Evolutionary conservation across 129 eudicot species (phyloP).

Genomic region (Sambucus nigra): DNA sequence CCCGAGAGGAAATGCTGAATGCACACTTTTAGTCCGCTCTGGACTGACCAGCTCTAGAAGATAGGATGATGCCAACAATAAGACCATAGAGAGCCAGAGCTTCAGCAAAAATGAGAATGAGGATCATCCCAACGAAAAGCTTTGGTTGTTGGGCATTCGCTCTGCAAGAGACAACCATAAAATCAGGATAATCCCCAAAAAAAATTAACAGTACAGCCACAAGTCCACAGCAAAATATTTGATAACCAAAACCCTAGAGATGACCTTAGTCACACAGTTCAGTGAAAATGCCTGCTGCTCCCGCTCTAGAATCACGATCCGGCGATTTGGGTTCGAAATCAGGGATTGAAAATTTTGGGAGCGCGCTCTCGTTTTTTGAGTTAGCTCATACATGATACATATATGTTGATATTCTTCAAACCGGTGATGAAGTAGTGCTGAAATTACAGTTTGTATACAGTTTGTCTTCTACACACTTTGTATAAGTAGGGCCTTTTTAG

Average conservation of each 20-base stretch:
- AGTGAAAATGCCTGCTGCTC: no score
- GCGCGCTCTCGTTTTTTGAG: no score
- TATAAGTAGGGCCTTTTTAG: no score
- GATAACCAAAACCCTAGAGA: background rate
- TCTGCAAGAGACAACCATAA: conserved; percentile 2
- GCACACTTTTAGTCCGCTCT: conserved; percentile 4
- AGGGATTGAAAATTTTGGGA: no score
- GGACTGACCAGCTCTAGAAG: conserved; percentile 14
- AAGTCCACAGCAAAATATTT: background rate
- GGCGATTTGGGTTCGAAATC: no score
- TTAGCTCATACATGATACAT: no score
- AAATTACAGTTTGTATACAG: no score
- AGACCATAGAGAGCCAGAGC: conserved; percentile 12
- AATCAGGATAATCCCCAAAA: background rate
- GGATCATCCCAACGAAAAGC: conserved; percentile 14
- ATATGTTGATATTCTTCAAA: no score
- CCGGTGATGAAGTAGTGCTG: no score
- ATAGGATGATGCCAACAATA: conserved; percentile 13
- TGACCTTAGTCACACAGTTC: no score
- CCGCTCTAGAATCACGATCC: no score
- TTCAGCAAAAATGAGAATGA: conserved; percentile 10
- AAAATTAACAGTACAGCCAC: background rate
- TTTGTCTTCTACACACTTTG: no score
- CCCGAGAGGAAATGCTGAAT: background rate
- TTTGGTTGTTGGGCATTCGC: conserved; percentile 14